phyloP scores from a whole-genome alignment of 2,329 filamentous ascomycete genomes.

The Thielaviopsis punctulata region DNA sequence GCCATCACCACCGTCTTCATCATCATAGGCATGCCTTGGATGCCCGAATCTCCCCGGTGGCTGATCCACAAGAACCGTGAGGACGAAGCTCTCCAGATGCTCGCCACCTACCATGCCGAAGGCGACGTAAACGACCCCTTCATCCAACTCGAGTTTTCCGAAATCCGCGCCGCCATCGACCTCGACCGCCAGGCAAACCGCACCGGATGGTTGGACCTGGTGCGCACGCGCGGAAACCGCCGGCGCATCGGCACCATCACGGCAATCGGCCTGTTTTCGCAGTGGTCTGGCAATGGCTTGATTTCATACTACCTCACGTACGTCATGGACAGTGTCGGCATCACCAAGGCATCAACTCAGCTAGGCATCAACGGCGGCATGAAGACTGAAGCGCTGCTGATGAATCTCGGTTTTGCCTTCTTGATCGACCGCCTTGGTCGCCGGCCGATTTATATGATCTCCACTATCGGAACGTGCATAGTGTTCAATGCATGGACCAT shows the following conservation, averaged over 20 bases:
- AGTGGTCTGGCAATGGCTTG: constrained; percentile 18
- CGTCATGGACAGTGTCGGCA: constrained; percentile 21
- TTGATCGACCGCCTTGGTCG: constrained; percentile 18
- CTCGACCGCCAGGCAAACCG: constrained; percentile 15
- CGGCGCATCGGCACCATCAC: constrained; percentile 16
- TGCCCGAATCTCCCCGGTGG: constrained; percentile 19
- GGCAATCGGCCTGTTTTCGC: constrained; percentile 16
- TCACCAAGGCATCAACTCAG: constrained; percentile 21
- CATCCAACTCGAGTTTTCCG: constrained; percentile 16
- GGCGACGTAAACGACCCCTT: constrained; percentile 20
- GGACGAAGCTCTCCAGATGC: constrained; percentile 21
- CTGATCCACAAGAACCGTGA: constrained; percentile 22
- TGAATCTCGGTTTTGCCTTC: constrained; percentile 13
- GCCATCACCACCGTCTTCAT: constrained; percentile 16
- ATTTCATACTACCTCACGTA: constrained; percentile 23
- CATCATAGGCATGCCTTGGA: constrained; percentile 14
- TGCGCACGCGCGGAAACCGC: constrained; percentile 16
- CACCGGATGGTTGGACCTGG: constrained; percentile 14
- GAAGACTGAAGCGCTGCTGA: constrained; percentile 9
- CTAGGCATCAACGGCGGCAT: constrained; percentile 23
- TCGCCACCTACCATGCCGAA: constrained; percentile 26
- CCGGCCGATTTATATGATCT: constrained; percentile 19
- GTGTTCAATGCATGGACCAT: constrained; percentile 12
- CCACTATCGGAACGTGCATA: constrained; percentile 14
- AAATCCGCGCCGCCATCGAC: constrained; percentile 18